Evolutionary conservation across 352 stramenopile species (phyloP), one percentile per base, ranked within the genome.

Genomic region (Pythium sukuiense): DNA sequence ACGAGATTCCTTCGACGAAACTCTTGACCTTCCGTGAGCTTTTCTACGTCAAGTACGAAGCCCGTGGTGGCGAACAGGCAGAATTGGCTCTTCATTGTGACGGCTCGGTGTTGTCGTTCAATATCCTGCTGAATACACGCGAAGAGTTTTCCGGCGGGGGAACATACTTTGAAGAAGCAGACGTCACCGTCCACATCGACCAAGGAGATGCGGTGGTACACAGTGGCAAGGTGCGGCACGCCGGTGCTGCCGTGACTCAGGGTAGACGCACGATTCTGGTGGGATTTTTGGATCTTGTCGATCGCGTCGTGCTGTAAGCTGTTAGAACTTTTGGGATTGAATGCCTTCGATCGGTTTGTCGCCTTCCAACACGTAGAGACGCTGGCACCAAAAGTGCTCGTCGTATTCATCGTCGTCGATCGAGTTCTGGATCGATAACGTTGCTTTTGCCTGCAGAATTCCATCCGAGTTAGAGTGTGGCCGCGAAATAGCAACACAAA

Each of bases 81-180:
- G 80, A 88, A 55, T 76, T 98, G 8, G 82, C 90, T 45, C 76
- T 96, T 61, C 95, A 98, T 68, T 91, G 92, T 20, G 93, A 98
- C 69, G 95, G 93, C 29, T 98, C 92, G 8, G 79, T 97, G 5
- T 65, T 98, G n/a, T 98, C 92, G n/a, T 98, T 98, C 70, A 97
- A 97, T 57, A 70, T 98, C 20, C 57, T 98, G 54, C 74, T 98
- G 8, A 97, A 97, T 70, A 63, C 77, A 6, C 69, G 71, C 0
- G 45, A 73, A 12, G 86, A 97, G 24, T 98, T 98, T 70, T 76
- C 83, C 20, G 95, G 93, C 45, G 95, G 95, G 20, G 95, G 95
- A 39, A 98, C 95, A 16, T 96, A 92, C 61, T 98, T 98, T 63
- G 90, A 96, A 70, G 83, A 77, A 24, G 77, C 78, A 9, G 66